phyloP scores from a whole-genome alignment of 352 stramenopile species.

The Blastocystis sp. region DNA sequence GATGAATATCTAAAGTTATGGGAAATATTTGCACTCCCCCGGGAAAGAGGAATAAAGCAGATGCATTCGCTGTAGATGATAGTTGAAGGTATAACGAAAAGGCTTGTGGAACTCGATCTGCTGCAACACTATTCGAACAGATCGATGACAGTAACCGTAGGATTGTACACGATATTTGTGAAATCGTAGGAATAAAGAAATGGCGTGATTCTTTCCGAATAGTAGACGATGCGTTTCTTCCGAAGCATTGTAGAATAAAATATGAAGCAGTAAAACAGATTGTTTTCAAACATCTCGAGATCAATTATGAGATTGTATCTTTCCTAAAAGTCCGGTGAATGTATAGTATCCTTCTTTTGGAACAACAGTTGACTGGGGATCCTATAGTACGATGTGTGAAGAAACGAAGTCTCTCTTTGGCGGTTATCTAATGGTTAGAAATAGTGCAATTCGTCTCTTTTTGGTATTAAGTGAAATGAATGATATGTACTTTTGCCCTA shows the following conservation, averaged over 20 bases:
- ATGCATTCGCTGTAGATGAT: not conserved
- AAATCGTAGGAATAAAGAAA: not conserved
- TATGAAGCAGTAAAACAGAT: conserved; percentile 18
- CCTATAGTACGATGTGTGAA: not conserved
- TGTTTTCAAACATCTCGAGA: conserved; percentile 32
- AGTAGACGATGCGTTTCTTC: not conserved
- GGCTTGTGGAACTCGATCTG: not conserved
- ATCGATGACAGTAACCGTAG: conserved; percentile 25
- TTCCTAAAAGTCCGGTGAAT: not conserved
- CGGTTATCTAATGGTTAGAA: not conserved
- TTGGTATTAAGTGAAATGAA: conserved; percentile 53
- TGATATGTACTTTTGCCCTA: conserved; percentile 27
- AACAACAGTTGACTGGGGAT: not conserved
- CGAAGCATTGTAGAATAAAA: not conserved
- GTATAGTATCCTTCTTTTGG: conserved; percentile 46
- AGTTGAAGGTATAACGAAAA: not conserved
- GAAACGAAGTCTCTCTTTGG: not conserved
- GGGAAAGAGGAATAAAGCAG: not conserved
- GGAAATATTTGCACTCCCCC: conserved; percentile 8
- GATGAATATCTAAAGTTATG: not conserved
- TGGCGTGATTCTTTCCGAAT: conserved; percentile 11
- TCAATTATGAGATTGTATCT: conserved; percentile 5
- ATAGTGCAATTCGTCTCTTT: conserved; percentile 40
- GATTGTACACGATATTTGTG: not conserved
- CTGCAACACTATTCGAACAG: not conserved